These are phyloP conservation scores for Sphagnum magellanicum DNA, from an alignment of 228 moss, liverwort and hornwort genomes.

Conservation along the genomic window DNA sequence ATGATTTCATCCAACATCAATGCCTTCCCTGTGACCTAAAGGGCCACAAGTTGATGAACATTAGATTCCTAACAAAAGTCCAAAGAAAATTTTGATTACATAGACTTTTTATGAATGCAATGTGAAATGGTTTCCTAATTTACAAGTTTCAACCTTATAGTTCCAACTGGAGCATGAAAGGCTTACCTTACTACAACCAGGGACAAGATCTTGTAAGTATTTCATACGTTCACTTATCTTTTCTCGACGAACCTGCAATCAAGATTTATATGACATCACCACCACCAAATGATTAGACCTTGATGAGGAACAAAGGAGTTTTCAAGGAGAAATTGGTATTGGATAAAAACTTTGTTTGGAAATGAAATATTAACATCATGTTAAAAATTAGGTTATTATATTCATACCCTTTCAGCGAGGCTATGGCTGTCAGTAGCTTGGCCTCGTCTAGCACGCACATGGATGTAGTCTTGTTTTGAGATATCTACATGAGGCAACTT, in stretches of 20 bases:
- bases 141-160: no score
- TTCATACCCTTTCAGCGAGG: conserved; percentile 80
- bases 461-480: conserved; percentile 84
- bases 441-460: conserved; percentile 80
- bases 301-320: no score
- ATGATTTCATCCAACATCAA: conserved; percentile 62
- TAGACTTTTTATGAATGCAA: no score
- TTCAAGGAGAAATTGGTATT: no score
- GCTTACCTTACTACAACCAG: conserved; percentile 87
- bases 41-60: neutral
- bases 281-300: no score
- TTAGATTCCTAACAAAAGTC: no score
- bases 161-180: no score
- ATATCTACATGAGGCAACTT: conserved; percentile 24
- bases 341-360: no score
- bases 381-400: neutral
- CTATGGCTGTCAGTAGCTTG: conserved; percentile 99
- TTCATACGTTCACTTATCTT: conserved; percentile 99
- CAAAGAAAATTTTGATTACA: no score
- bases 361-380: neutral
- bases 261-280: no score
- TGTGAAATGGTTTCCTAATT: no score
- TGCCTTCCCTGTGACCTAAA: conserved; percentile 53
- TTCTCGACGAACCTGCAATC: conserved; percentile 70
- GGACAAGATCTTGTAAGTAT: conserved; percentile 87